A percentile compares a stretch with the other conserved stretches of the same genome.
Conservation (phyloP, 108 stramenopile species). For the Fragilariopsis cylindrus region DNA sequence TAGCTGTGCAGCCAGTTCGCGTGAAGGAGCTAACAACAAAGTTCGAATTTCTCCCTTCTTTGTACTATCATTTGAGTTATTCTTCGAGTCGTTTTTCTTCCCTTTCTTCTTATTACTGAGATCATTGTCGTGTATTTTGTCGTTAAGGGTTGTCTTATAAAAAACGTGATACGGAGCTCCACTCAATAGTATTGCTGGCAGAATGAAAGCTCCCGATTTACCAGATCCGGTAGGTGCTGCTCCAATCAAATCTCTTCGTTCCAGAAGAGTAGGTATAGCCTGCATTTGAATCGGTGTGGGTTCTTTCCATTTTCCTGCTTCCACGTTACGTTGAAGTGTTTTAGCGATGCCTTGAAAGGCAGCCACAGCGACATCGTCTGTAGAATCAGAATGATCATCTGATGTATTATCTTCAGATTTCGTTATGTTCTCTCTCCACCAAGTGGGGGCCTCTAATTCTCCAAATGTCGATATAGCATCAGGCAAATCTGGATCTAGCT, state of each 20-base stretch:
- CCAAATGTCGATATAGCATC: conserved; percentile 82
- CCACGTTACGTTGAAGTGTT: conserved; percentile 79
- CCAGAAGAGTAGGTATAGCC: conserved; percentile 94
- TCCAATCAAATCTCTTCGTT: conserved; percentile 95
- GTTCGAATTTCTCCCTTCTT: conserved; percentile 67
- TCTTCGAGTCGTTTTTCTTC: conserved; percentile 8
- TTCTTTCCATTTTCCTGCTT: conserved; percentile 88
- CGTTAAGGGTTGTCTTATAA: conserved; percentile 33
- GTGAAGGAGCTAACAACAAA: conserved; percentile 89
- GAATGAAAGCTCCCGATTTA: conserved; percentile 72
- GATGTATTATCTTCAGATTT: conserved; percentile 11
- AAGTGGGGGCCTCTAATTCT: conserved; percentile 59
- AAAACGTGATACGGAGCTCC: conserved; percentile 60
- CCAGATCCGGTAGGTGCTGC: conserved; percentile 97
- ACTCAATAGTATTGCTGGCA: conserved; percentile 85
- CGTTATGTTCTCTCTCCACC: conserved; percentile 51
- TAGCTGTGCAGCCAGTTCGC: conserved; percentile 95
- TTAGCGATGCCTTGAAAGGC: conserved; percentile 45
- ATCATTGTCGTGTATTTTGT: conserved; percentile 10
- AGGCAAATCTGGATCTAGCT: conserved; percentile 67
- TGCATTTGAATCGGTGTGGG: conserved; percentile 97
- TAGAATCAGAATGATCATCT: background rate
- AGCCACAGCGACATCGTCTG: conserved; percentile 12
- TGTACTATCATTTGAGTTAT: background rate
- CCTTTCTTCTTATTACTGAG: conserved; percentile 31